Percentiles rank a stretch among this genome's conserved stretches.
phyloP scores from a whole-genome alignment of 179 eudicot genomes.

The Silene noctiflora region DNA sequence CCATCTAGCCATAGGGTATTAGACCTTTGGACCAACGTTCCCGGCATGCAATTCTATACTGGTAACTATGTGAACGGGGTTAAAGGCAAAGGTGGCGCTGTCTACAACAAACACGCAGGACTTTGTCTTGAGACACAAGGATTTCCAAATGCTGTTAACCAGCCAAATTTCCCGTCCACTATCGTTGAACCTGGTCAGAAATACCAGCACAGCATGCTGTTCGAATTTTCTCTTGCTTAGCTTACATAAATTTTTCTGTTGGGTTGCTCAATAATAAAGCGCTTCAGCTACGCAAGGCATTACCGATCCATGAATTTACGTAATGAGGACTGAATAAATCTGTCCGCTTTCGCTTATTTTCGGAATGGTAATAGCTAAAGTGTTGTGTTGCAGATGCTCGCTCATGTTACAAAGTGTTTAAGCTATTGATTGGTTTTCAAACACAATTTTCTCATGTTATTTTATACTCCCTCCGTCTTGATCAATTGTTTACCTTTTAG shows the following conservation, averaged over 20 bases:
- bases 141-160: conserved; percentile 83
- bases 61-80: conserved; percentile 77
- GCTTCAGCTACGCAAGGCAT: conserved; percentile 1
- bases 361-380: background rate
- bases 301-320: background rate
- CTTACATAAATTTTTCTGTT: background rate
- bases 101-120: conserved; percentile 69
- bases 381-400: background rate
- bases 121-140: conserved; percentile 95
- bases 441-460: no score
- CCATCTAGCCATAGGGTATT: conserved; percentile 74
- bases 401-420: no score
- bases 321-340: no score
- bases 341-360: background rate
- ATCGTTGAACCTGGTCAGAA: conserved; percentile 73
- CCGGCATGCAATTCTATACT: conserved; percentile 94
- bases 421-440: no score
- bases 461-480: no score
- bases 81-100: conserved; percentile 80
- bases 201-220: conserved; percentile 82
- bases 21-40: conserved; percentile 80
- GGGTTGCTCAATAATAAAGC: conserved; percentile 15
- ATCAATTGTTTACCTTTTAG: no score
- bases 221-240: conserved; percentile 66
- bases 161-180: conserved; percentile 68